Evolutionary conservation across 2,329 filamentous ascomycete genomes (phyloP).

Genomic region (Claviceps capensis): DNA sequence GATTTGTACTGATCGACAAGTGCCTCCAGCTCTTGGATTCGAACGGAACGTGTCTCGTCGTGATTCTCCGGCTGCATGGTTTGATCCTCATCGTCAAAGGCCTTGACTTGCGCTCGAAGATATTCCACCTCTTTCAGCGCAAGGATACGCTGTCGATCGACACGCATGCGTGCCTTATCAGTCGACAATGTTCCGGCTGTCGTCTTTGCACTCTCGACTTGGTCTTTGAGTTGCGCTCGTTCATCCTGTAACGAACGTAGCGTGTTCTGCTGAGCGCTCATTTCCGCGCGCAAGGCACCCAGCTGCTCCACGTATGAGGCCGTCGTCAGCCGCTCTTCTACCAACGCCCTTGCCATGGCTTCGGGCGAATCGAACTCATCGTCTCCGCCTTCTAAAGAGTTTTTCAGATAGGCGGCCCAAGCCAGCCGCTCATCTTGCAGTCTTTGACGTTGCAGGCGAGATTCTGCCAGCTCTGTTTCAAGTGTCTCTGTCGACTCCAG

Average conservation of each 20-base stretch:
- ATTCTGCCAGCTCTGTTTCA: slow-evolving; percentile 64
- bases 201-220: slow-evolving; percentile 57
- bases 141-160: slow-evolving; percentile 75
- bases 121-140: slow-evolving; percentile 91
- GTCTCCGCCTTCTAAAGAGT: slow-evolving; percentile 45
- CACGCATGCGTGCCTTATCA: slow-evolving; percentile 57
- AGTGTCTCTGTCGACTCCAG: slow-evolving; percentile 61
- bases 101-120: slow-evolving; percentile 79
- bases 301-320: slow-evolving; percentile 69
- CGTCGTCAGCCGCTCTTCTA: slow-evolving; percentile 69
- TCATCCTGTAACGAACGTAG: slow-evolving; percentile 62
- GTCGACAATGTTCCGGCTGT: slow-evolving; percentile 31
- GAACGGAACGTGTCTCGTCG: slow-evolving; percentile 59
- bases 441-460: slow-evolving; percentile 68
- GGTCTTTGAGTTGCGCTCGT: slow-evolving; percentile 45
- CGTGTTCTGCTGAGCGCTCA: slow-evolving; percentile 61
- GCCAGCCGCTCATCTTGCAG: slow-evolving; percentile 77
- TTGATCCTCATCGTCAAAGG: slow-evolving; percentile 74
- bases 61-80: slow-evolving; percentile 71
- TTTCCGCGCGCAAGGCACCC: slow-evolving; percentile 65
- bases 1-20: slow-evolving; percentile 75
- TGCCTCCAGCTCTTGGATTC: slow-evolving; percentile 71
- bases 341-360: slow-evolving; percentile 68
- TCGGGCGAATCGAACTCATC: slow-evolving; percentile 79
- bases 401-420: slow-evolving; percentile 77